phyloP scores from a whole-genome alignment of 306 rosid genomes.

The Vicia villosa region DNA sequence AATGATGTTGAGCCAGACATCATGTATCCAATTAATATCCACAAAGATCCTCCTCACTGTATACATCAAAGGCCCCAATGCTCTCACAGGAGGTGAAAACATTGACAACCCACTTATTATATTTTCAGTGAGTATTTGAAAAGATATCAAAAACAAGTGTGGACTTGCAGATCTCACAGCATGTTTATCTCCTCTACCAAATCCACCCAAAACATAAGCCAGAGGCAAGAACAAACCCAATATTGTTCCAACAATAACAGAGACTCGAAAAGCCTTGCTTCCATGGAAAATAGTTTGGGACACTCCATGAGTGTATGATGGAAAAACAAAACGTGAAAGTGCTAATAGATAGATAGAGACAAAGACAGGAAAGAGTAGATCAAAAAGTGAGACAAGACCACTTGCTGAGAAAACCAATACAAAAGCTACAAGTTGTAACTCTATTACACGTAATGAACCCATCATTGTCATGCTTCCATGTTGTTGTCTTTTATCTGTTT shows the following conservation, averaged over 20 bases:
- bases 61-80: conserved; percentile 71
- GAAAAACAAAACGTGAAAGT: conserved; percentile 68
- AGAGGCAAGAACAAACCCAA: conserved; percentile 77
- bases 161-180: conserved; percentile 72
- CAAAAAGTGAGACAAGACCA: conserved; percentile 79
- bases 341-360: conserved; percentile 55
- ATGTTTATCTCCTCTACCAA: conserved; percentile 74
- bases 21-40: conserved; percentile 57
- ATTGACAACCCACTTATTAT: conserved; percentile 63
- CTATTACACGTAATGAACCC: conserved; percentile 83
- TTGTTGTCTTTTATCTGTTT: conserved; percentile 25
- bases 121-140: conserved; percentile 77
- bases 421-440: conserved; percentile 79
- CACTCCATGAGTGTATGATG: conserved; percentile 33
- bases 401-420: conserved; percentile 82
- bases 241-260: conserved; percentile 63
- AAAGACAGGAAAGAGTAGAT: conserved; percentile 63
- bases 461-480: conserved; percentile 53
- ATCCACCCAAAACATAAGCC: conserved; percentile 80
- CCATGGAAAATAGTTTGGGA: conserved; percentile 51
- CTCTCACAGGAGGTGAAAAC: conserved; percentile 80
- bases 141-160: conserved; percentile 72
- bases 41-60: conserved; percentile 70
- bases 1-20: conserved; percentile 62
- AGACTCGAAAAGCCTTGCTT: conserved; percentile 46